Evolutionary conservation across 1,284 basidiomycete genomes (phyloP), one percentile per base, ranked within the genome.

Genomic region (Abortiporus biennis): DNA sequence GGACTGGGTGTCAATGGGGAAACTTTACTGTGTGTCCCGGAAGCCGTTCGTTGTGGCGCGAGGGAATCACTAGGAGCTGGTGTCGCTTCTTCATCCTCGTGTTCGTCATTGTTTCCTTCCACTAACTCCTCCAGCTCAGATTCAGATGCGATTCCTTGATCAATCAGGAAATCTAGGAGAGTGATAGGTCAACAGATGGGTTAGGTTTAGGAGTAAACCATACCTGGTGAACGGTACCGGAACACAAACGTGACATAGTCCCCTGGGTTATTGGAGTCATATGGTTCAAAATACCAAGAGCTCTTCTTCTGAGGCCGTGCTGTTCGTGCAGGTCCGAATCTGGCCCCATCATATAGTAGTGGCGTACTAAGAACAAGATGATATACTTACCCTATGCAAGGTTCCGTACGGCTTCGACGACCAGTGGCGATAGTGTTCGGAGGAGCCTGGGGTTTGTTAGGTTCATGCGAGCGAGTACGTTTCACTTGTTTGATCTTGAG

Each of bases 191-290:
- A 16, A 29, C 21, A 15, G 27, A 12, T 3, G 22, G 19, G 30
- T 9, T 3, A 16, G 8, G 19, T 3, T 4, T 22, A 22, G 22
- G 11, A 20, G 27, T 13, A 25, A 21, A 2, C 3, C 51, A 37
- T 48, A 77, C 78, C 74, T 42, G 52, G 57, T 25, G 71, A 65
- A 24, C 77, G 64, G 55, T 83, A 84, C 33, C 76, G 55, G 47
- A 68, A 84, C 2, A 73, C 63, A 50, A 84, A 84, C 4, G 75
- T 72, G 17, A 82, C 76, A 40, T 71, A 72, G 13, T 74, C 70
- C 13, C 61, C 66, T 3, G 54, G 57, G 3, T 54, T 36, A 49
- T 56, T 47, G 30, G 59, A 58, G 31, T 71, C 68, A 45, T 72
- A 65, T 1, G 74, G 65, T 44, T 64, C 61, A 3, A 76, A 66